Conservation (phyloP, 805 yeast species). For the Saccharomycopsis schoenii region DNA sequence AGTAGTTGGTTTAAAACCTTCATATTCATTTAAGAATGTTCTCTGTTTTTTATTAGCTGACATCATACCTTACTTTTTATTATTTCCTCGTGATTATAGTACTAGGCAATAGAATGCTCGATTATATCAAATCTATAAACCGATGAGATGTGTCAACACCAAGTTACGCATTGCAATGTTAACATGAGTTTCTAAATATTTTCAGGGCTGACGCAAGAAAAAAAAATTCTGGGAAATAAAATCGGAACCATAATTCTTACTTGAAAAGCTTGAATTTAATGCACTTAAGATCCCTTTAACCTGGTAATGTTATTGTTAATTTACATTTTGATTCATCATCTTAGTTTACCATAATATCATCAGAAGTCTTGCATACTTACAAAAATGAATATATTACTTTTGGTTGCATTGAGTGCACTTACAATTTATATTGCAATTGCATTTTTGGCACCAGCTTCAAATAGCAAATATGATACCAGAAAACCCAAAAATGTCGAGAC, state of each 20-base stretch:
- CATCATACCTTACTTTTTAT: not conserved
- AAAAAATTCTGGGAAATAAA: not conserved
- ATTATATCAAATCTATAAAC: too few species aligned
- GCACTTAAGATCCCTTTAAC: not conserved
- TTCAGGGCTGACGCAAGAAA: not conserved
- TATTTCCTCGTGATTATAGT: too few species aligned
- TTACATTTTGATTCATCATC: not conserved
- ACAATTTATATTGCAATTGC: not conserved
- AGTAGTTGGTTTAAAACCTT: constrained; percentile 2
- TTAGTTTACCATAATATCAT: not conserved
- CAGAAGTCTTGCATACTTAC: not conserved
- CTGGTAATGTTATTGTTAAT: not conserved
- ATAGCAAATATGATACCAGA: not conserved
- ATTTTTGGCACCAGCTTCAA: constrained; percentile 1
- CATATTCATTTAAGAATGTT: not conserved
- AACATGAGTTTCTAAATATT: not conserved
- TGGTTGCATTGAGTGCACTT: not conserved
- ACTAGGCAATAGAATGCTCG: too few species aligned
- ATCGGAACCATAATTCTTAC: not conserved
- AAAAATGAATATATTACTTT: not conserved
- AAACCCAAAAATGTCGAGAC: not conserved
- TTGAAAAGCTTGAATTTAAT: not conserved
- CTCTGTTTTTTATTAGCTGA: not conserved
- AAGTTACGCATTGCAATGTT: not conserved
- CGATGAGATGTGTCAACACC: not conserved